phyloP scores from a whole-genome alignment of 371 early-diverging fungal genomes.

The Nematocida major region DNA sequence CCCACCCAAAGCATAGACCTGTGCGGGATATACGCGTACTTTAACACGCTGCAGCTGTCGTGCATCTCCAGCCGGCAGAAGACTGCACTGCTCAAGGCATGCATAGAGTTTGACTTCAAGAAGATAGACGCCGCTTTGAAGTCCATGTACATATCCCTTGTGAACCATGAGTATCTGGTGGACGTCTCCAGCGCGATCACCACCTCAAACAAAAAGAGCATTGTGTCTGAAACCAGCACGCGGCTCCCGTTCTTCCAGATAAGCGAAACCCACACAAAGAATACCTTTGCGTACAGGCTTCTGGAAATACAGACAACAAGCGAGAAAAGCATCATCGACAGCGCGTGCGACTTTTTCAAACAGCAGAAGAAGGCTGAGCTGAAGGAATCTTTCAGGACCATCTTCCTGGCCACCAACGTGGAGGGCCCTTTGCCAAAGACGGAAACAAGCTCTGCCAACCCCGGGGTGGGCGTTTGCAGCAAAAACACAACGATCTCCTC shows the following conservation, averaged over 20 bases:
- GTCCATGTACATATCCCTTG: slow-evolving; percentile 3
- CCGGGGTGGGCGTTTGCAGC: too few species aligned
- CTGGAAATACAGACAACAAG: too few species aligned
- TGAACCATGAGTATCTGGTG: neutral
- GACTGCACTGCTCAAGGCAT: neutral
- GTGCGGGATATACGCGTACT: neutral
- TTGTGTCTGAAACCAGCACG: neutral
- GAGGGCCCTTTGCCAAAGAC: neutral
- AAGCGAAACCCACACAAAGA: neutral
- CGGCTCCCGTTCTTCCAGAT: neutral
- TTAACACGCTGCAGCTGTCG: neutral
- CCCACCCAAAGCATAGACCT: neutral
- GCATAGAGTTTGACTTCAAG: neutral
- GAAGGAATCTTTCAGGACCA: too few species aligned
- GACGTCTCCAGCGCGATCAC: too few species aligned
- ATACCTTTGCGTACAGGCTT: too few species aligned
- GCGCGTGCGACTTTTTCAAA: too few species aligned
- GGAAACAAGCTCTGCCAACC: neutral
- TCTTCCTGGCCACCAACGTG: too few species aligned
- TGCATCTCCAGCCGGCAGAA: neutral
- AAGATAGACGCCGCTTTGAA: neutral
- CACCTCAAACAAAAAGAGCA: neutral
- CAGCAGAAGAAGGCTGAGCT: too few species aligned
- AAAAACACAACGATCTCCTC: too few species aligned
- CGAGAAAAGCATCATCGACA: too few species aligned